phyloP scores from a whole-genome alignment of 306 rosid genomes.

The Cucurbita pepo region DNA sequence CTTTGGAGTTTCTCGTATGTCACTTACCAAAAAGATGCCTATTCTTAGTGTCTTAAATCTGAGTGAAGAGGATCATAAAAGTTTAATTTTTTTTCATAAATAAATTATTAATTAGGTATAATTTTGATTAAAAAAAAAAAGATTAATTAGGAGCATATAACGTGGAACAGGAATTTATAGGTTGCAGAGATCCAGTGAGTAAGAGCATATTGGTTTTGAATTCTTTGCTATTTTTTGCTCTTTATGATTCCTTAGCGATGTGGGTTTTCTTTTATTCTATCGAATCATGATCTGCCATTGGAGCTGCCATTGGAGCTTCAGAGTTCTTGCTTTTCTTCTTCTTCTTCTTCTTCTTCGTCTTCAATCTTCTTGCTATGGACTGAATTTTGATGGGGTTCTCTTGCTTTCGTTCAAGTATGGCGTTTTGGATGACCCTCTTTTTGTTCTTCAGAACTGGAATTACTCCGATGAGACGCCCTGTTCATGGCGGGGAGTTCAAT shows the following conservation, averaged over 20 bases:
- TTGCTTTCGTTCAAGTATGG: conserved; percentile 52
- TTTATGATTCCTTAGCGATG: conserved; percentile 20
- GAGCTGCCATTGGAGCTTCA: neutral
- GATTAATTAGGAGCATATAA: neutral
- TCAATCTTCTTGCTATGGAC: conserved; percentile 17
- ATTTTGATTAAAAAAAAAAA: neutral
- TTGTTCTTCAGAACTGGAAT: conserved; percentile 34
- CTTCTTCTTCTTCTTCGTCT: conserved; percentile 17
- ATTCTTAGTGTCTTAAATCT: conserved; percentile 8
- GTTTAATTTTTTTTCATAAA: neutral
- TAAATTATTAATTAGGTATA: neutral
- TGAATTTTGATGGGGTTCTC: conserved; percentile 41
- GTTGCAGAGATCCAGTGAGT: conserved; percentile 4
- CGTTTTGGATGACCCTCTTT: conserved; percentile 43
- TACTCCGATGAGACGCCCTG: conserved; percentile 47
- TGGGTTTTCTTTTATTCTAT: conserved; percentile 11
- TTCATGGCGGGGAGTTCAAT: conserved; percentile 64
- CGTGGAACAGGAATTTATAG: conserved; percentile 16
- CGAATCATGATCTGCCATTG: conserved; percentile 24
- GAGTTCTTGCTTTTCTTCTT: conserved; percentile 9
- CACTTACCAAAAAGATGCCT: conserved; percentile 43
- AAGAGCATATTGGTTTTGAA: conserved; percentile 28
- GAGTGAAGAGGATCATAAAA: conserved; percentile 4
- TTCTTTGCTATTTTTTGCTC: neutral
- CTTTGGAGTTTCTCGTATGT: conserved; percentile 26